Percentiles rank a stretch among this genome's conserved stretches.
Evolutionary conservation across 768 basidiomycete species (phyloP).

Genomic region (Nidula microcarpa): DNA sequence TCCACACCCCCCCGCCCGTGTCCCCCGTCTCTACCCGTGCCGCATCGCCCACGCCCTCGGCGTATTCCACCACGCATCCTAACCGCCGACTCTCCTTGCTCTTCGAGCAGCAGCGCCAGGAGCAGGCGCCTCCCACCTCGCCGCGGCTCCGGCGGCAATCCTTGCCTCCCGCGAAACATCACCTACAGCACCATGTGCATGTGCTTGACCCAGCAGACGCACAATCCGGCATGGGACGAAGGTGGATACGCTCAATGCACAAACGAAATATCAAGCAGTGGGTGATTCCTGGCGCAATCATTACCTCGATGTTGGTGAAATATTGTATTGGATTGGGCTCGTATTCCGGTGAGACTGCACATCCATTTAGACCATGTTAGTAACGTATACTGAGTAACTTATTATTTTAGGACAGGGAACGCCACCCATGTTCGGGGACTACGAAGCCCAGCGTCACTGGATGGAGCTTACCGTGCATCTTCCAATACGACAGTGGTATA

Average conservation of each 20-base stretch:
- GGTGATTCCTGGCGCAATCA: constrained; percentile 56
- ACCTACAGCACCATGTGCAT: too few species aligned
- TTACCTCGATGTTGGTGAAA: constrained; percentile 55
- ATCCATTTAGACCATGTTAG: too few species aligned
- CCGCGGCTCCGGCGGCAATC: neutral
- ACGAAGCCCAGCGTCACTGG: constrained; percentile 94
- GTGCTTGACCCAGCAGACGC: too few species aligned
- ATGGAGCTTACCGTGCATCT: constrained; percentile 87
- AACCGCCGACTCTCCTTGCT: neutral
- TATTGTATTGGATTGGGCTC: constrained; percentile 70
- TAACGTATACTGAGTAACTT: neutral
- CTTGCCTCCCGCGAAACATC: neutral
- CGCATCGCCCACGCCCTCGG: constrained; percentile 38
- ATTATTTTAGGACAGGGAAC: constrained; percentile 50
- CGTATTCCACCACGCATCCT: neutral
- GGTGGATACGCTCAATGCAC: constrained; percentile 83
- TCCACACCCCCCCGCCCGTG: constrained; percentile 36
- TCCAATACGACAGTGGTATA: constrained; percentile 79
- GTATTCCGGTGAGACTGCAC: constrained; percentile 66
- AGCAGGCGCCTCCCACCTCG: too few species aligned
- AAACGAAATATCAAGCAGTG: constrained; percentile 54
- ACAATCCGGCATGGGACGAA: constrained; percentile 38
- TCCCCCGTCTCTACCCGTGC: constrained; percentile 46
- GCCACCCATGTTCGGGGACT: constrained; percentile 89
- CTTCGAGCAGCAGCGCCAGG: neutral